phyloP scores from a whole-genome alignment of 345 rosid genomes.

The Hevea brasiliensis region DNA sequence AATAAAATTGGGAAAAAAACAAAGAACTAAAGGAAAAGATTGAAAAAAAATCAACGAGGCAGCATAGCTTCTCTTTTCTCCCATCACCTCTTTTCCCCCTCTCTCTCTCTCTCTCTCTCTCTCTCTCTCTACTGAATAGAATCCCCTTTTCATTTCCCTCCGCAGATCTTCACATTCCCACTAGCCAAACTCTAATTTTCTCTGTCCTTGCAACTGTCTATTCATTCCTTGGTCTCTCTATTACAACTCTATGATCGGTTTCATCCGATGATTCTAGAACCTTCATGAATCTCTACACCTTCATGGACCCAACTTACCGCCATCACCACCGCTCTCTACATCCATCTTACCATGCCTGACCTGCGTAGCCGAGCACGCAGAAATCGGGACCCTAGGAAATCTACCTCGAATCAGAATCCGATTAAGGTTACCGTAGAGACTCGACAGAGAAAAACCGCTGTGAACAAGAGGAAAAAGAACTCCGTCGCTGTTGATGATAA shows the following conservation, averaged over 20 bases:
- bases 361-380: slow-evolving; percentile 50
- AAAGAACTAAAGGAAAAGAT: too few relatives aligned
- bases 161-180: slow-evolving; percentile 37
- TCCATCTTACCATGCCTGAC: slow-evolving; percentile 43
- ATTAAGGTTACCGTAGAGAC: slow-evolving; percentile 23
- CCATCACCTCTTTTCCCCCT: background rate
- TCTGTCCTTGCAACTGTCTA: background rate
- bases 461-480: slow-evolving; percentile 9
- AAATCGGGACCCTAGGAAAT: slow-evolving; percentile 31
- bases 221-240: background rate
- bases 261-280: slow-evolving; percentile 37
- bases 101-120: too few relatives aligned
- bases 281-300: slow-evolving; percentile 30
- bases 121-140: background rate
- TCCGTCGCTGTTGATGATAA: slow-evolving; percentile 28
- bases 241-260: slow-evolving; percentile 8
- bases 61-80: background rate
- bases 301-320: slow-evolving; percentile 27
- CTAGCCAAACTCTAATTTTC: slow-evolving; percentile 25
- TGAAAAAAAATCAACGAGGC: background rate
- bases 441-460: slow-evolving; percentile 24
- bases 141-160: slow-evolving; percentile 29
- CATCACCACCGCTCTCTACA: background rate
- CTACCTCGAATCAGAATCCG: slow-evolving; percentile 35
- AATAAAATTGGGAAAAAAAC: background rate